phyloP scores from a whole-genome alignment of 2,329 filamentous ascomycete species.

The Shiraia sp. region DNA sequence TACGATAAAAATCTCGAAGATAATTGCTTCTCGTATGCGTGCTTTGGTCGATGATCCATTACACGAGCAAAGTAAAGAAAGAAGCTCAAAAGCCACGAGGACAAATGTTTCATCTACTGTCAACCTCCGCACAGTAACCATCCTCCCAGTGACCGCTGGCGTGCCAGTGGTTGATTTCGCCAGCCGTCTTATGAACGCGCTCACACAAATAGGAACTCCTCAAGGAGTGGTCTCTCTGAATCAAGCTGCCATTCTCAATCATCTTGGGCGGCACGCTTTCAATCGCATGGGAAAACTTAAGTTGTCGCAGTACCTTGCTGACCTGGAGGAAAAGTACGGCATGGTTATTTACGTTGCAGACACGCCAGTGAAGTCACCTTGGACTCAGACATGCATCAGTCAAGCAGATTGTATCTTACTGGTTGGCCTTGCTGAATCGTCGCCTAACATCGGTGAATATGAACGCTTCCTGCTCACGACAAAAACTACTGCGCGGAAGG shows the following conservation, averaged over 20 bases:
- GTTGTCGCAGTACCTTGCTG: conserved; percentile 91
- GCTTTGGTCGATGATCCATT: conserved; percentile 81
- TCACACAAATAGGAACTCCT: conserved; percentile 84
- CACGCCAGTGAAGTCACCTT: conserved; percentile 94
- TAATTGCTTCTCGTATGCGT: conserved; percentile 94
- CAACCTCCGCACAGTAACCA: conserved; percentile 89
- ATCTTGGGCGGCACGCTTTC: conserved; percentile 93
- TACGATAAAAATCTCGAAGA: conserved; percentile 98
- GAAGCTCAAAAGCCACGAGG: conserved; percentile 58
- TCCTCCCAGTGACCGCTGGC: conserved; percentile 86
- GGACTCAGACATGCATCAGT: conserved; percentile 97
- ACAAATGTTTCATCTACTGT: conserved; percentile 79
- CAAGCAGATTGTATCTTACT: conserved; percentile 96
- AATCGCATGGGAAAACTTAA: conserved; percentile 97
- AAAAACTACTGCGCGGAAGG: conserved; percentile 94
- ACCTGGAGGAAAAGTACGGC: conserved; percentile 95
- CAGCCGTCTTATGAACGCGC: conserved; percentile 82
- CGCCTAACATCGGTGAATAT: conserved; percentile 90
- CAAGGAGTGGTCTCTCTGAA: conserved; percentile 92
- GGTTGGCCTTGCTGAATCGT: conserved; percentile 87
- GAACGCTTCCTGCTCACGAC: conserved; percentile 95
- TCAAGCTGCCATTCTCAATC: conserved; percentile 90
- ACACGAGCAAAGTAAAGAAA: conserved; percentile 67
- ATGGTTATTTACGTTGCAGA: conserved; percentile 95
- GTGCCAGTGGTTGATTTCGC: conserved; percentile 95